phyloP scores from a whole-genome alignment of 1,284 basidiomycete species.

The Sporisorium exsertum region DNA sequence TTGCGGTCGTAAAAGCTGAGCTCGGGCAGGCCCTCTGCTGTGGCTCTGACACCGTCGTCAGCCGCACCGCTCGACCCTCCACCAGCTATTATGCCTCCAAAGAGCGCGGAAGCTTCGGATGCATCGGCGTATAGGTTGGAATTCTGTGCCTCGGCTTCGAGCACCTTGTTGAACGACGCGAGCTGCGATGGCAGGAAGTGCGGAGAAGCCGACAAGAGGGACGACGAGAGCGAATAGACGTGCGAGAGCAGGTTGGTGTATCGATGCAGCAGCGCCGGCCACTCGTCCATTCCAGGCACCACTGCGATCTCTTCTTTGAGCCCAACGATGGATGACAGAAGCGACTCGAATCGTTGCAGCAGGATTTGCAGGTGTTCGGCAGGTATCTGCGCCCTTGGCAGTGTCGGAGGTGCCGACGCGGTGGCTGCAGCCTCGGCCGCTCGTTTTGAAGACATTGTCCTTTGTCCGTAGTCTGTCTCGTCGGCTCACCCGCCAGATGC shows the following conservation, averaged over 20 bases:
- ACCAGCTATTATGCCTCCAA: conserved; percentile 26
- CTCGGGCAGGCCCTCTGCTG: conserved; percentile 48
- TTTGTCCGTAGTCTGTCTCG: neutral
- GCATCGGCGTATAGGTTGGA: conserved; percentile 53
- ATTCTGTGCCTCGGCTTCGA: conserved; percentile 55
- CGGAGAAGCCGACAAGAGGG: conserved; percentile 54
- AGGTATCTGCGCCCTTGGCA: conserved; percentile 39
- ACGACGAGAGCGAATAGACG: conserved; percentile 55
- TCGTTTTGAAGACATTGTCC: conserved; percentile 27
- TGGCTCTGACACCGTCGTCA: conserved; percentile 43
- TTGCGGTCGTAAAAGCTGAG: conserved; percentile 52
- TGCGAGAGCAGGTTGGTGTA: conserved; percentile 60
- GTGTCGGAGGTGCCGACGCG: conserved; percentile 27
- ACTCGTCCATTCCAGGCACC: conserved; percentile 60
- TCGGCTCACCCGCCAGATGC: neutral
- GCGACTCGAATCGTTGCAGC: conserved; percentile 58
- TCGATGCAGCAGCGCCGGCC: conserved; percentile 56
- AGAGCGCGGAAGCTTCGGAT: conserved; percentile 16
- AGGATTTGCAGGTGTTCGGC: conserved; percentile 55
- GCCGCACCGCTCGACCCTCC: neutral
- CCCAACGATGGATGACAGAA: conserved; percentile 55
- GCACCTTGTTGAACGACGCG: conserved; percentile 54
- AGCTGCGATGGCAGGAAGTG: conserved; percentile 58
- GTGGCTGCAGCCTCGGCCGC: conserved; percentile 11
- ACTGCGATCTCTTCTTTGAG: conserved; percentile 58